Base-by-base conservation (phyloP, 2,329 filamentous ascomycete species). In the Microcyclospora pomicola region DNA sequence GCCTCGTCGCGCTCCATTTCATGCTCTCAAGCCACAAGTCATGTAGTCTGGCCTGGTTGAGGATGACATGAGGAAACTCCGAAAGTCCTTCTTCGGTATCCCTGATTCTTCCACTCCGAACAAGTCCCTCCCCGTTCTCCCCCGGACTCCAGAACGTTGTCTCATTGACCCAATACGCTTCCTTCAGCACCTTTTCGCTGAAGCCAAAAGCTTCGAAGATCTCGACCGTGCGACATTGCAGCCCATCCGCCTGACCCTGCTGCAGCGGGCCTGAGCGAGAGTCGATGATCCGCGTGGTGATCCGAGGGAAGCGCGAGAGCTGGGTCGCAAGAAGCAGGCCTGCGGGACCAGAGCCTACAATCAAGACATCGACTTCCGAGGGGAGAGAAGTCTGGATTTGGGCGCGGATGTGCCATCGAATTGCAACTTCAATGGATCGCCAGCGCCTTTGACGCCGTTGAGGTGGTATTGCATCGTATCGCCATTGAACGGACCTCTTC, bases 141-240 rank as follows among this genome's bases (percentile, higher is more conserved):
- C 73, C 72, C 0, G 79, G 79, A 42, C 80, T 80, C 65, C 65
- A 68, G 43, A 68, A 67, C 7, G 62, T 63, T 40, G 79, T 73
- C 61, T 80, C 78, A n/a, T 80, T 64, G 62, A 82, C 72, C 50
- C 76, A 75, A 51, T 80, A 80, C 10, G 72, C 68, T 48, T 82
- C 78, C 34, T 75, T 75, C 71, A 74, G 75, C 1, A 69, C 71
- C 4, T 70, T 62, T 44, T 82, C 71, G 2, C 65, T 75, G 41
- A 85, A 72, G 1, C 74, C 79, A 47, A 85, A 80, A 35, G 72
- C 75, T 48, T 85, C 77, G 39, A 84, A 73, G n/a, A 84, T 80
- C 55, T 85, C 77, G 2, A 82, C 63, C 0, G 75, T 81, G 2
- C 78, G 73, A 44, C 70, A 73, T 57, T 82, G 75, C 2, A 80